Percentiles rank a stretch among this genome's conserved stretches.
Conservation (phyloP, 768 basidiomycete species). For the Naganishia friedmannii region DNA sequence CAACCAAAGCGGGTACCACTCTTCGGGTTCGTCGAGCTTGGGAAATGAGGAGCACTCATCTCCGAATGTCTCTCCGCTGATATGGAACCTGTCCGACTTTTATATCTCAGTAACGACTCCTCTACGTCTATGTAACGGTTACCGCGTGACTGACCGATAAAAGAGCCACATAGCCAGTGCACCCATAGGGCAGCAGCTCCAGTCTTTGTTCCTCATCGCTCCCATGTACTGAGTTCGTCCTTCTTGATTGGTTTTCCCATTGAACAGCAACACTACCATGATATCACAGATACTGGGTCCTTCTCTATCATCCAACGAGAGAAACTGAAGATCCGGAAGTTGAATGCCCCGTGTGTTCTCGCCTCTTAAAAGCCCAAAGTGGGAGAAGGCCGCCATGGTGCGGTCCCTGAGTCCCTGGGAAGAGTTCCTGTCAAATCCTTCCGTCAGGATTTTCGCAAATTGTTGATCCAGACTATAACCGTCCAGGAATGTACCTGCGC, state of each 20-base stretch:
- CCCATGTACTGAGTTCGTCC: slow-evolving; percentile 8
- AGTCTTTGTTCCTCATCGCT: slow-evolving; percentile 3
- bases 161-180: background rate
- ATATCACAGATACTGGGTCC: background rate
- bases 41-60: background rate
- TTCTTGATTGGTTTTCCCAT: slow-evolving; percentile 9
- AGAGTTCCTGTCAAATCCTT: background rate
- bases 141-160: background rate
- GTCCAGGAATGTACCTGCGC: slow-evolving; percentile 2
- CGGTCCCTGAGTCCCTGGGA: background rate
- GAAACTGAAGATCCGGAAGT: background rate
- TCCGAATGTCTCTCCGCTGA: slow-evolving; percentile 5
- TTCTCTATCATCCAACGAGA: background rate
- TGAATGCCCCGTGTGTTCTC: background rate
- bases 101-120: no score
- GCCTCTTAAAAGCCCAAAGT: background rate
- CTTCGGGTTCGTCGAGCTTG: background rate
- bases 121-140: background rate
- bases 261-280: background rate
- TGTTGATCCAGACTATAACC: background rate
- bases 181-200: background rate
- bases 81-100: background rate
- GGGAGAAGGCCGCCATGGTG: background rate
- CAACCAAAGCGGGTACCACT: background rate
- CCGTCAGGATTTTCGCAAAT: background rate